These are phyloP conservation scores for Thelephora terrestris DNA, from an alignment of 1,284 basidiomycete genomes.

Conservation along the genomic window DNA sequence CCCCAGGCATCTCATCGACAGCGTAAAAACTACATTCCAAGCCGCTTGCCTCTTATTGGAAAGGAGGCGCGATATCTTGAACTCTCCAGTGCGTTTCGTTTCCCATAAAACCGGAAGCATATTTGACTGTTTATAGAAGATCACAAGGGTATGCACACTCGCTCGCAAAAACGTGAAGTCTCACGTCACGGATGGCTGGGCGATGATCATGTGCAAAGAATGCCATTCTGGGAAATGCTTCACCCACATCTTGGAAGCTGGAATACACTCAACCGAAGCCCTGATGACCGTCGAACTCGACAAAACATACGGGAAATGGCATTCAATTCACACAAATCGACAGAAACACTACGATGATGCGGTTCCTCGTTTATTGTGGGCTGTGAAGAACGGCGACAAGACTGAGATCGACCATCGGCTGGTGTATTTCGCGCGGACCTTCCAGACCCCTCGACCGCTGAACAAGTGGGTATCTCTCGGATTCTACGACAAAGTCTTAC, in stretches of 20 bases:
- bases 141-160: background rate
- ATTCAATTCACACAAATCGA: constrained; percentile 30
- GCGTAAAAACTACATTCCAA: background rate
- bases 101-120: constrained; percentile 4
- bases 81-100: background rate
- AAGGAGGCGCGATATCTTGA: background rate
- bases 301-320: constrained; percentile 28
- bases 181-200: constrained; percentile 1
- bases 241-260: constrained; percentile 34
- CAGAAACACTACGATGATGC: constrained; percentile 18
- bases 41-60: background rate
- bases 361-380: constrained; percentile 16
- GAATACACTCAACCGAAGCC: constrained; percentile 43
- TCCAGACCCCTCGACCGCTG: constrained; percentile 26
- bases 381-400: constrained; percentile 26
- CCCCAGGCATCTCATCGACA: constrained; percentile 3
- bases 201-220: constrained; percentile 28
- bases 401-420: constrained; percentile 26
- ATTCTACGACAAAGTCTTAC: background rate
- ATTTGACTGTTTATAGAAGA: constrained; percentile 1
- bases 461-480: background rate
- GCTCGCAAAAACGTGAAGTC: background rate
- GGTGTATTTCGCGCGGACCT: constrained; percentile 30
- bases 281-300: constrained; percentile 26
- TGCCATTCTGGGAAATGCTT: constrained; percentile 47